These are phyloP conservation scores for Turnera subulata DNA, from an alignment of 345 rosid genomes.

Conservation along the genomic window DNA sequence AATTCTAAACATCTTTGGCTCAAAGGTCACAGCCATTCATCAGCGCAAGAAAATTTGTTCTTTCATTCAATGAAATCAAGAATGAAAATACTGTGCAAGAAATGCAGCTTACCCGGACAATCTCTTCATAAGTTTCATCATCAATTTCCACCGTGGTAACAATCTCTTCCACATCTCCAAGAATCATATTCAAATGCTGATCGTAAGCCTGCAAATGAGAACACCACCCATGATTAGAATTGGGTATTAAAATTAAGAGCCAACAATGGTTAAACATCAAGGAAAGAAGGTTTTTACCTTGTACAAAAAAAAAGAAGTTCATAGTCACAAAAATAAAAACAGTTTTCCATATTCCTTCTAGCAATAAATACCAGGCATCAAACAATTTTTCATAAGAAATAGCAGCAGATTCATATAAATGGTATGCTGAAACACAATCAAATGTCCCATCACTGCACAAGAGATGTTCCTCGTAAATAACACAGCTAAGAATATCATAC, in stretches of 20 bases:
- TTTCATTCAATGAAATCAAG: background rate
- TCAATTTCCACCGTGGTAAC: constrained; percentile 97
- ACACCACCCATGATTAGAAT: background rate
- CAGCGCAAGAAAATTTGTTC: background rate
- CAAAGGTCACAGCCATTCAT: background rate
- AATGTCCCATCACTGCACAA: no score
- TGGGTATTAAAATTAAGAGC: background rate
- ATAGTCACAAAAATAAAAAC: no score
- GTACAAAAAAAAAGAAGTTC: no score
- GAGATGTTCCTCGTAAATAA: no score
- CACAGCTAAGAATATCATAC: no score
- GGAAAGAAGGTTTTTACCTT: no score
- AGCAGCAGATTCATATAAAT: no score
- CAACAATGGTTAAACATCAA: background rate
- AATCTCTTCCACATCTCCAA: constrained; percentile 96
- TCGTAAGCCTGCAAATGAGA: constrained; percentile 77
- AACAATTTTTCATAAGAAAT: no score
- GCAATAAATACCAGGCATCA: no score
- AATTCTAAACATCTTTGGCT: no score
- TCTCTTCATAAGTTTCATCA: constrained; percentile 98
- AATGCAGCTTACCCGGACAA: constrained; percentile 68
- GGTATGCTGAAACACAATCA: no score
- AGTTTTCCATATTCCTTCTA: no score
- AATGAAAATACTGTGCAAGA: background rate
- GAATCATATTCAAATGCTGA: constrained; percentile 99